These are phyloP conservation scores for Diophrys appendiculata DNA, from an alignment of 73 alveolate species.

Conservation along the genomic window DNA sequence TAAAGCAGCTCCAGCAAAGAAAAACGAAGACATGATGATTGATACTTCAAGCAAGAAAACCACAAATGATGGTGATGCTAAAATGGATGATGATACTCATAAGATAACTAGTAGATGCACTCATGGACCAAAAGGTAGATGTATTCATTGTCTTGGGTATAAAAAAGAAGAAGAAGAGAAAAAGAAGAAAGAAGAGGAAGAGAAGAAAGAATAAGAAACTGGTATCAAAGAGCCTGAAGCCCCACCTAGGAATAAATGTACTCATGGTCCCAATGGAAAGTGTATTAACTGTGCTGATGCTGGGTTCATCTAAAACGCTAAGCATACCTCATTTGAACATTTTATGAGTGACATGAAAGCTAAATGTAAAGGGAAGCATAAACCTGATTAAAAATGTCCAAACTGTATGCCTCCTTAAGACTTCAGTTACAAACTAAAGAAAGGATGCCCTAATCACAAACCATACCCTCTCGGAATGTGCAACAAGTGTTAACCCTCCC, in stretches of 20 bases:
- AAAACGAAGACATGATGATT: not conserved
- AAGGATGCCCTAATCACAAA: conserved; percentile 92
- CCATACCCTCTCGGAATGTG: conserved; percentile 96
- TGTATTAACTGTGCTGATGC: conserved; percentile 69
- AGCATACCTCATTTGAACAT: conserved; percentile 95
- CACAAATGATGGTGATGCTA: not conserved
- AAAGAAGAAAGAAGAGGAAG: not conserved
- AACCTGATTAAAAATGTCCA: conserved; percentile 83
- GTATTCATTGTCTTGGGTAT: conserved; percentile 89
- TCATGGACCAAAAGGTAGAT: conserved; percentile 88
- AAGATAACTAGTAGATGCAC: conserved; percentile 30
- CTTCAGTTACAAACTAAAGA: conserved; percentile 80
- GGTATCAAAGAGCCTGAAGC: conserved; percentile 69
- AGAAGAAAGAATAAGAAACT: not conserved
- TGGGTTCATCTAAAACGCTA: conserved; percentile 46
- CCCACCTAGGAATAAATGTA: conserved; percentile 64
- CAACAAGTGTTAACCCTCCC: conserved; percentile 96
- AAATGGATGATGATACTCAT: too few species aligned
- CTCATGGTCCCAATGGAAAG: conserved; percentile 80
- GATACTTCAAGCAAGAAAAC: not conserved
- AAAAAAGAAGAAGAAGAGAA: conserved; percentile 49
- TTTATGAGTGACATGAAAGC: conserved; percentile 86
- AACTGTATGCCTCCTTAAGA: conserved; percentile 95
- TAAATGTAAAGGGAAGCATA: conserved; percentile 93
- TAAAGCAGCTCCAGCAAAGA: not conserved